Conservation (phyloP, 192 early-diverging fungal genomes). For the Linderina pennispora region DNA sequence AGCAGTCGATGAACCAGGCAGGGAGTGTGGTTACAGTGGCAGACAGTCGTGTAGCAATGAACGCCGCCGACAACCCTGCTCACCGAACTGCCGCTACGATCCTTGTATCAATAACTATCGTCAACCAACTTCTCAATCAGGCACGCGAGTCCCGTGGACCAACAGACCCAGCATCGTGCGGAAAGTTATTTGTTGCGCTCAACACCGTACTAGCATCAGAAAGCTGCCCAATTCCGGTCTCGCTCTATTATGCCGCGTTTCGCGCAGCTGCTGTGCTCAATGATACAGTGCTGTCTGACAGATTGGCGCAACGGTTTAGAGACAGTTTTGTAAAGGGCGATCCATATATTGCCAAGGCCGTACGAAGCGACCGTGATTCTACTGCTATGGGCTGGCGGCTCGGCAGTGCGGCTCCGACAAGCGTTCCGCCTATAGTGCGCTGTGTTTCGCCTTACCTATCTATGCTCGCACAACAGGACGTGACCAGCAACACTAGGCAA, state of each 20-base stretch:
- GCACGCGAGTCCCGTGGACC: too few species aligned
- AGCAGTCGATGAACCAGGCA: conserved; percentile 1
- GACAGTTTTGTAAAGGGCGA: too few species aligned
- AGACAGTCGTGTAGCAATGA: too few species aligned
- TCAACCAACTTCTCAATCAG: neutral
- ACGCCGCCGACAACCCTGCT: neutral
- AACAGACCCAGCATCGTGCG: neutral
- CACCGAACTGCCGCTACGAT: conserved; percentile 1
- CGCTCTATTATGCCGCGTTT: neutral
- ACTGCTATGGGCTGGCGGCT: conserved; percentile 9
- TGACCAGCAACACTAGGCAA: neutral
- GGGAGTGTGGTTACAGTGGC: neutral
- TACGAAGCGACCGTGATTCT: neutral
- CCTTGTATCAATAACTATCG: neutral
- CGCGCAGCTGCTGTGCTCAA: neutral
- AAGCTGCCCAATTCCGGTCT: neutral
- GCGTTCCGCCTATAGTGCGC: neutral
- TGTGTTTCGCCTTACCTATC: conserved; percentile 17
- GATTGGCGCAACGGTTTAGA: neutral
- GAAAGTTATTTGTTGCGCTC: neutral
- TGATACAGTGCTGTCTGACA: neutral
- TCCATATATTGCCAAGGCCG: neutral
- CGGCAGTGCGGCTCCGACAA: neutral
- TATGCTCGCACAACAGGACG: conserved; percentile 2
- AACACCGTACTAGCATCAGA: conserved; percentile 4